phyloP scores from a whole-genome alignment of 805 yeast genomes.

The Millerozyma miso region DNA sequence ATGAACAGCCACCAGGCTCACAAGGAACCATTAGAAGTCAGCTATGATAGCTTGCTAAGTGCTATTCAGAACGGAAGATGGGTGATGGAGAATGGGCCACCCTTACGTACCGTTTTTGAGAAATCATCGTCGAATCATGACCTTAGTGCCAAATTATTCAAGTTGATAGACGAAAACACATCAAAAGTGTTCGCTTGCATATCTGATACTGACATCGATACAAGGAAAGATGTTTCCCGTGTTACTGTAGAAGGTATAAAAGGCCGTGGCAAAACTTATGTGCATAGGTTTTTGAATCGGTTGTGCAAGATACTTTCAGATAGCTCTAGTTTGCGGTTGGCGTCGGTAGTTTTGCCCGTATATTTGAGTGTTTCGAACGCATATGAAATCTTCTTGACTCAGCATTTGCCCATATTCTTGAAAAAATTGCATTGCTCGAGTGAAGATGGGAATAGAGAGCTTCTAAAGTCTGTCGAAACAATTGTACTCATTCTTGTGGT shows the following conservation, averaged over 20 bases:
- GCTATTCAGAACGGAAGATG: background rate
- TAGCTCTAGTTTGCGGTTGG: background rate
- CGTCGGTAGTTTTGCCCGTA: background rate
- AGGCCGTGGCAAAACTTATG: background rate
- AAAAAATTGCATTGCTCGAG: constrained; percentile 12
- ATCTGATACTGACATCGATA: background rate
- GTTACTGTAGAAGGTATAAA: constrained; percentile 1
- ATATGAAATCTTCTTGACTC: constrained; percentile 6
- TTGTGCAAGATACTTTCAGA: background rate
- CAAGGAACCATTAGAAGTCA: too few species aligned
- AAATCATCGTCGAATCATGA: background rate
- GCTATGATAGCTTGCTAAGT: background rate
- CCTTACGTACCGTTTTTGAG: background rate
- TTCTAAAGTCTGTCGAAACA: constrained; percentile 11
- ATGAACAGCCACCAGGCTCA: too few species aligned
- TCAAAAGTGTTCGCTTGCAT: background rate
- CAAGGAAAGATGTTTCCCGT: background rate
- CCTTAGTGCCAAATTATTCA: background rate
- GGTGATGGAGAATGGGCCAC: background rate
- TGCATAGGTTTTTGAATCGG: background rate
- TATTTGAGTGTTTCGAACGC: background rate
- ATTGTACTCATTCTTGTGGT: constrained; percentile 19
- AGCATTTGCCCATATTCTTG: constrained; percentile 19
- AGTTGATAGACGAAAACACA: background rate
- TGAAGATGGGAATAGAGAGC: constrained; percentile 2